Percentiles rank a stretch among this genome's conserved stretches.
phyloP scores from a whole-genome alignment of 1,139 yeast genomes.

The Candida buenavistaensis region DNA sequence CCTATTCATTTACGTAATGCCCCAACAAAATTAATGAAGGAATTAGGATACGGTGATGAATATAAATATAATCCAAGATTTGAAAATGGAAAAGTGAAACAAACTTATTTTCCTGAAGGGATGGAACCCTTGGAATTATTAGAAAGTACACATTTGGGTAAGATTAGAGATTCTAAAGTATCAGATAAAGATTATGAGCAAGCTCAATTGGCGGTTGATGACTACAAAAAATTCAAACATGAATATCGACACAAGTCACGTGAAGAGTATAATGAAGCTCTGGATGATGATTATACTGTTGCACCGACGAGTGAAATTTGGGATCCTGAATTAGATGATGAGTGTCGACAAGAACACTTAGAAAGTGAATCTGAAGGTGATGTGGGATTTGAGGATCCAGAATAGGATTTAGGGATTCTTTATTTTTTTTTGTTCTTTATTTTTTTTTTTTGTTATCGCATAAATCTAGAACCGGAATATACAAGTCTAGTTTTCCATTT shows the following conservation, averaged over 20 bases:
- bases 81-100: conserved; percentile 69
- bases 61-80: conserved; percentile 88
- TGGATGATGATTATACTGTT: conserved; percentile 15
- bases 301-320: conserved; percentile 5
- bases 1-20: conserved; percentile 90
- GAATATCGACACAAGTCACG: conserved; percentile 13
- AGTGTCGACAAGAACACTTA: no score
- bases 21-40: conserved; percentile 87
- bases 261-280: conserved; percentile 5
- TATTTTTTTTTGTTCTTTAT: no score
- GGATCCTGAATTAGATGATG: neutral
- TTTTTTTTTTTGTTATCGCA: no score
- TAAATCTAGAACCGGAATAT: no score
- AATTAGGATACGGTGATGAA: conserved; percentile 78
- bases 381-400: no score
- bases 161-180: conserved; percentile 27
- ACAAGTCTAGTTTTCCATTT: neutral
- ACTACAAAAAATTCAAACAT: conserved; percentile 29
- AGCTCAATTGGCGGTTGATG: conserved; percentile 24
- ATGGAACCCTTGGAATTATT: conserved; percentile 34
- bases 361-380: no score
- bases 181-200: conserved; percentile 19
- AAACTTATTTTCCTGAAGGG: conserved; percentile 65
- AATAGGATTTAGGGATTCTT: no score
- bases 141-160: conserved; percentile 40